phyloP scores from a whole-genome alignment of 495 filamentous ascomycete genomes.

The Hypoxylon cercidicola region DNA sequence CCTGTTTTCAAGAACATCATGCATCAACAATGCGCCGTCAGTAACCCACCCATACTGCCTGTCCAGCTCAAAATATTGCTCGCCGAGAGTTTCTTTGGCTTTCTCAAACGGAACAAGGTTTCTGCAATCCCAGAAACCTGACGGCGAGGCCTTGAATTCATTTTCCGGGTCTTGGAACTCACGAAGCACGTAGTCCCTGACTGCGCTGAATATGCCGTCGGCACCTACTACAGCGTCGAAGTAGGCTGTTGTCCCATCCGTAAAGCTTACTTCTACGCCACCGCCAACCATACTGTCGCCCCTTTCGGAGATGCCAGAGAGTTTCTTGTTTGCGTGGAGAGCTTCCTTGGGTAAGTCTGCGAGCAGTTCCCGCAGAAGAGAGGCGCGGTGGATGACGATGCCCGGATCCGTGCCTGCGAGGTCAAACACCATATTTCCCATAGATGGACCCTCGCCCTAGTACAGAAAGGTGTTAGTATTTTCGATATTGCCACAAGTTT shows the following conservation, averaged over 20 bases:
- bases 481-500: no score
- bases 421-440: not conserved
- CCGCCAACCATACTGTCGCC: not conserved
- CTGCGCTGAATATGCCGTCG: conserved; percentile 28
- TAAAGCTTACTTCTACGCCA: no score
- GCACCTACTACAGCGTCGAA: conserved; percentile 30
- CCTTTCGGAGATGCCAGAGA: not conserved
- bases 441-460: not conserved
- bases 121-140: conserved; percentile 24
- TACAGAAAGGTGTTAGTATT: no score
- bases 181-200: conserved; percentile 16
- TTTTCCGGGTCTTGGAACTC: not conserved
- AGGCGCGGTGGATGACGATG: conserved; percentile 1
- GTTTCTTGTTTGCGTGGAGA: not conserved
- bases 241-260: not conserved
- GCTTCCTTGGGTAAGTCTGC: not conserved
- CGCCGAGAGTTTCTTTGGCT: conserved; percentile 12
- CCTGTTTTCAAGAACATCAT: conserved; percentile 19
- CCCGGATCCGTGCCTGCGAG: not conserved
- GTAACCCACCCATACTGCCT: conserved; percentile 21
- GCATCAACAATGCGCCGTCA: conserved; percentile 26
- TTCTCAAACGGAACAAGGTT: conserved; percentile 14
- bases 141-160: not conserved
- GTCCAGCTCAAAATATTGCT: conserved; percentile 9
- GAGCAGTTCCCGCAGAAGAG: not conserved